A percentile compares a stretch with the other conserved stretches of the same genome.
phyloP scores from a whole-genome alignment of 179 eudicot genomes.

The Vitellaria paradoxa region DNA sequence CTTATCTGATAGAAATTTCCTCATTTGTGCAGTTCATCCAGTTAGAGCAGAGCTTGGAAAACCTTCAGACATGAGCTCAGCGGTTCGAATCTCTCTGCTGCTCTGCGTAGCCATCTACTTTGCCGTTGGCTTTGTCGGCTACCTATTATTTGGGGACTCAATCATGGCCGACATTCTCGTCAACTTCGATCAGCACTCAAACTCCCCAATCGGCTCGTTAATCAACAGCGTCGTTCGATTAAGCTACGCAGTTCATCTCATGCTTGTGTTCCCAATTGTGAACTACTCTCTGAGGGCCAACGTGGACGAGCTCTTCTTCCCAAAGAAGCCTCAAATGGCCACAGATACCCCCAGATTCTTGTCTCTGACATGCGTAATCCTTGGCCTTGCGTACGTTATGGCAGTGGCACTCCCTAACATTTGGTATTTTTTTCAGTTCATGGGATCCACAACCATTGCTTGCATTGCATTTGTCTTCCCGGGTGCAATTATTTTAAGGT shows the following conservation, averaged over 20 bases:
- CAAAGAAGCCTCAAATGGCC: constrained; percentile 40
- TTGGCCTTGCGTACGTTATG: constrained; percentile 46
- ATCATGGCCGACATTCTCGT: constrained; percentile 89
- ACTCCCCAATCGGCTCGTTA: constrained; percentile 36
- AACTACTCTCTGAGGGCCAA: constrained; percentile 70
- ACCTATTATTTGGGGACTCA: constrained; percentile 83
- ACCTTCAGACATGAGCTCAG: constrained; percentile 66
- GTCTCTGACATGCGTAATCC: constrained; percentile 45
- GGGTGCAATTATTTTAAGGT: constrained; percentile 83
- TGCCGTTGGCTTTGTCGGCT: constrained; percentile 80
- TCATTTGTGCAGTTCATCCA: constrained; percentile 69
- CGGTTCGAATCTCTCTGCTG: constrained; percentile 60
- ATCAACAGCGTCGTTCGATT: constrained; percentile 63
- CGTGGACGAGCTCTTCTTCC: constrained; percentile 65
- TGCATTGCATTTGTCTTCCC: constrained; percentile 70
- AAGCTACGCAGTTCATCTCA: constrained; percentile 86
- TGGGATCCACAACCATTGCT: constrained; percentile 81
- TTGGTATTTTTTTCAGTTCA: constrained; percentile 81
- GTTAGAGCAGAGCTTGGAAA: constrained; percentile 67
- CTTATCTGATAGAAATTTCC: no score
- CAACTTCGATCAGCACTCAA: constrained; percentile 69
- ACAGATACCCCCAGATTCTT: constrained; percentile 48
- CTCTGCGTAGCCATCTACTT: constrained; percentile 71
- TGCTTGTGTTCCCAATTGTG: constrained; percentile 81
- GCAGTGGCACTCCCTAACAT: constrained; percentile 79